A percentile compares a stretch with the other conserved stretches of the same genome.
These are phyloP conservation scores for Sugiyamaella mastotermitis DNA, from an alignment of 805 yeast species.

Conservation along the genomic window DNA sequence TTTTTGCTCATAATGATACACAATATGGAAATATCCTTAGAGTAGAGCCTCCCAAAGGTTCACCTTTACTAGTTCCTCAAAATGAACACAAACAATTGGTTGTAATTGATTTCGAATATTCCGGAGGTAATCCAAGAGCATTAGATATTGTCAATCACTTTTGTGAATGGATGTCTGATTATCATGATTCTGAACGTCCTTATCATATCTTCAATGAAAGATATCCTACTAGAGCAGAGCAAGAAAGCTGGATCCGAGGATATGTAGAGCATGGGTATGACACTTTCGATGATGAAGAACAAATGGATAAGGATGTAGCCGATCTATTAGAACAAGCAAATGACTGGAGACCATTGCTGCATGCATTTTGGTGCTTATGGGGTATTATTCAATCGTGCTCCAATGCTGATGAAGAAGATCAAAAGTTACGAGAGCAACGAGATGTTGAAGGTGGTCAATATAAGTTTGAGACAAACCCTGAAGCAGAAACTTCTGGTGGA, in stretches of 20 bases:
- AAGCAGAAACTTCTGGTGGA: constrained; percentile 23
- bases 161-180: constrained; percentile 96
- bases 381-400: constrained; percentile 75
- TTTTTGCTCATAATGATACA: constrained; percentile 92
- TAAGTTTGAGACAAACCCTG: constrained; percentile 20
- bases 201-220: constrained; percentile 48
- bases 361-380: constrained; percentile 85
- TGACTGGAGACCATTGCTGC: constrained; percentile 76
- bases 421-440: constrained; percentile 29
- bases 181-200: constrained; percentile 54
- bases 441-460: constrained; percentile 36
- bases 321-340: constrained; percentile 57
- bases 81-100: constrained; percentile 67
- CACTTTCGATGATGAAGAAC: constrained; percentile 30
- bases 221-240: constrained; percentile 67
- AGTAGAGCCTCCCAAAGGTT: constrained; percentile 41
- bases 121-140: constrained; percentile 86
- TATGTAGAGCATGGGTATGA: constrained; percentile 53
- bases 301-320: constrained; percentile 41
- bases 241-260: constrained; percentile 65
- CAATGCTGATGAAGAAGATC: constrained; percentile 36
- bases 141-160: constrained; percentile 91
- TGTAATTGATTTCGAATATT: constrained; percentile 94
- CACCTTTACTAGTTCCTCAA: constrained; percentile 43
- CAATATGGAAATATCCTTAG: constrained; percentile 91